phyloP scores from a whole-genome alignment of 306 rosid genomes.

The Cicer judaicum region DNA sequence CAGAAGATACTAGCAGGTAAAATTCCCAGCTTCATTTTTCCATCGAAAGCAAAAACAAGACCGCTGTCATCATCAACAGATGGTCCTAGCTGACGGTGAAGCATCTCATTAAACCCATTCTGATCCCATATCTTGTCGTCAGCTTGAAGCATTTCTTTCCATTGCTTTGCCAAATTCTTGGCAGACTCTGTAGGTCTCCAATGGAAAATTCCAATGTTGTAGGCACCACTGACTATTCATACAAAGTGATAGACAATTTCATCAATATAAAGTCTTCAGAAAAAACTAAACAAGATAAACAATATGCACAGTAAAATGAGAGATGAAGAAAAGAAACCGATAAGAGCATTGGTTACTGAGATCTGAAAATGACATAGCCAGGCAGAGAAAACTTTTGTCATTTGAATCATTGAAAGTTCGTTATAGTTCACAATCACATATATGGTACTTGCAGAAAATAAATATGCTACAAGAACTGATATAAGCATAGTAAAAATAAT shows the following conservation, averaged over 20 bases:
- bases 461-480: slow-evolving; percentile 28
- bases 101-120: slow-evolving; percentile 82
- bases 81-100: slow-evolving; percentile 78
- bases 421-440: slow-evolving; percentile 12
- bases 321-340: slow-evolving; percentile 16
- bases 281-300: slow-evolving; percentile 23
- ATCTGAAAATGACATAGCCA: slow-evolving; percentile 27
- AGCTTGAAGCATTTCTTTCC: slow-evolving; percentile 84
- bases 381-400: slow-evolving; percentile 4
- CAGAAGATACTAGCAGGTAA: slow-evolving; percentile 95
- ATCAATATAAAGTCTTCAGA: slow-evolving; percentile 34
- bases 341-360: slow-evolving; percentile 7
- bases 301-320: slow-evolving; percentile 28
- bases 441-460: neutral
- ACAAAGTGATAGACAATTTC: slow-evolving; percentile 24
- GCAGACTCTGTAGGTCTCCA: slow-evolving; percentile 91
- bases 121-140: slow-evolving; percentile 96
- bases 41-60: slow-evolving; percentile 84
- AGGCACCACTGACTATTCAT: slow-evolving; percentile 77
- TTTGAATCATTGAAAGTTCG: slow-evolving; percentile 5
- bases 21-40: slow-evolving; percentile 85
- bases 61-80: slow-evolving; percentile 74
- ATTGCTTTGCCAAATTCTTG: slow-evolving; percentile 77
- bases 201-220: slow-evolving; percentile 94
- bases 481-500: neutral